These are phyloP conservation scores for Chalciporus chontae DNA, from an alignment of 768 basidiomycete species.

Conservation along the genomic window DNA sequence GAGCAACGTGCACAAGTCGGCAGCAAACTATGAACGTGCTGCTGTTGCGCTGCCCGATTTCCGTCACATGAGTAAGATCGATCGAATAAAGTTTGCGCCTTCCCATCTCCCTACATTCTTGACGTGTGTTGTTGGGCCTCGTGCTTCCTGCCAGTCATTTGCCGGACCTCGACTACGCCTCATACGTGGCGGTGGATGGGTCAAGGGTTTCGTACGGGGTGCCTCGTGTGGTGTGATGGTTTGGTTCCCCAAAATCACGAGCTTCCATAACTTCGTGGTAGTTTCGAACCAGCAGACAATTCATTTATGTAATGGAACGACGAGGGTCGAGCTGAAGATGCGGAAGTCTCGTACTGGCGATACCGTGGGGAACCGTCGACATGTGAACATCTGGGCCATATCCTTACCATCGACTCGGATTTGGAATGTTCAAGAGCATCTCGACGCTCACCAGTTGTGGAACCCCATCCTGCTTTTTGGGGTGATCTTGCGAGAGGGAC, in stretches of 20 bases:
- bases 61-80: slow-evolving; percentile 2
- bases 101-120: neutral
- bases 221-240: too few species aligned
- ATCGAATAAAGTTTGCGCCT: slow-evolving; percentile 1
- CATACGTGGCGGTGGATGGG: too few species aligned
- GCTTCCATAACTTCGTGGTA: too few species aligned
- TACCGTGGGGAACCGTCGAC: neutral
- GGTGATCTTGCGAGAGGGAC: neutral
- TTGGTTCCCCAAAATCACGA: too few species aligned
- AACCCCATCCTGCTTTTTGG: neutral
- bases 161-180: neutral
- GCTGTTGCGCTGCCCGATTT: neutral
- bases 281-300: too few species aligned
- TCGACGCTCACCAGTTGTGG: neutral
- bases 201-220: too few species aligned
- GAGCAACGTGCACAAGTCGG: neutral
- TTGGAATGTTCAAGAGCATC: neutral
- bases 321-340: too few species aligned
- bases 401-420: neutral
- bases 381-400: too few species aligned
- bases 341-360: too few species aligned
- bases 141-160: neutral
- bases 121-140: neutral
- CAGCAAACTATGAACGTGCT: neutral
- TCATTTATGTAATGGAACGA: too few species aligned